Conservation (phyloP, 2,329 filamentous ascomycete genomes). For the Ceratocystis alfenasii region DNA sequence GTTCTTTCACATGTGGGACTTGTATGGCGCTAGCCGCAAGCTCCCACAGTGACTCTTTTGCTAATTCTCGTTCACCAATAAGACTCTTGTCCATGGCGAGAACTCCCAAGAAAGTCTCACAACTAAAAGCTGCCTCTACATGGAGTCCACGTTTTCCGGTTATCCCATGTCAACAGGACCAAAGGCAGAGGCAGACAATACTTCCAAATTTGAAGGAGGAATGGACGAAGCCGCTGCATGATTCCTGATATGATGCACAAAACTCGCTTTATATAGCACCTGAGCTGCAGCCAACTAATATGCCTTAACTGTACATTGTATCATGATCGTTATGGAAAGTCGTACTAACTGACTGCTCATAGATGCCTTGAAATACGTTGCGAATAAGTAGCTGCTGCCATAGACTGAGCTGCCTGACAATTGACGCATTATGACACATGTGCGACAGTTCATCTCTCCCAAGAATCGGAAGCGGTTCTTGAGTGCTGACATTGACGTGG, state of each 20-base stretch:
- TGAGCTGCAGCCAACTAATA: conserved; percentile 12
- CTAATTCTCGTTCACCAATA: neutral
- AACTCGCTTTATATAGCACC: conserved; percentile 14
- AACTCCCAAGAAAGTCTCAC: neutral
- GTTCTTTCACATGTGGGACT: neutral
- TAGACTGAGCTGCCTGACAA: neutral
- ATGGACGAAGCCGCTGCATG: conserved; percentile 15
- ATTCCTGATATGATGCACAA: conserved; percentile 12
- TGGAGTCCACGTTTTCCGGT: conserved; percentile 17
- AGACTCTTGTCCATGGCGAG: neutral
- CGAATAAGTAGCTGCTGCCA: neutral
- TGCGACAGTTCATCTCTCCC: neutral
- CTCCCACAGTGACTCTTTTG: neutral
- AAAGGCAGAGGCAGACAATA: conserved; percentile 17
- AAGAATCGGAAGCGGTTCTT: conserved; percentile 3
- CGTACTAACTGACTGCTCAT: neutral
- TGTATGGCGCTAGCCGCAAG: neutral
- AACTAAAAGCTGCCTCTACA: conserved; percentile 9
- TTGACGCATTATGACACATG: neutral
- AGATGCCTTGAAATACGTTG: neutral
- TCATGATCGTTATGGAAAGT: neutral
- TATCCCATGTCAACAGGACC: conserved; percentile 16
- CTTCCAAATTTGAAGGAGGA: neutral
- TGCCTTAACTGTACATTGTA: neutral
- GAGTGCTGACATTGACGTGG: neutral